Evolutionary conservation across 306 rosid genomes (phyloP).

Genomic region (Gastrolobium bilobum): DNA sequence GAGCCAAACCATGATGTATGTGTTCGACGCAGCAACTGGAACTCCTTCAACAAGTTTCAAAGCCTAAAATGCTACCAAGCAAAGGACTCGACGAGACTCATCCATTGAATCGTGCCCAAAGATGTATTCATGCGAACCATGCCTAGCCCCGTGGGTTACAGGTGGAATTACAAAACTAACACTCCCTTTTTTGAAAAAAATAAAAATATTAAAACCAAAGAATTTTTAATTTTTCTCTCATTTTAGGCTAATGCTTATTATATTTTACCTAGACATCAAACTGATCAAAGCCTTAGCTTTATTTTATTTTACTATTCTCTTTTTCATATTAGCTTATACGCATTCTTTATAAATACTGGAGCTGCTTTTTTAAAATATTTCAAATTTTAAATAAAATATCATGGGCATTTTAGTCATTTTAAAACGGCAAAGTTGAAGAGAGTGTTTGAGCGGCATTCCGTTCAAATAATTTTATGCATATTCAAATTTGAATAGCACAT

Average conservation of each 20-base stretch:
- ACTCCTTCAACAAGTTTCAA: slow-evolving; percentile 33
- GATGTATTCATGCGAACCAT: neutral
- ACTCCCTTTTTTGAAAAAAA: neutral
- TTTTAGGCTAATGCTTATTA: neutral
- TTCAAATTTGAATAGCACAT: neutral
- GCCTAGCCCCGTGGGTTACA: neutral
- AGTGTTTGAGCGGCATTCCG: neutral
- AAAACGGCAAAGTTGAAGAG: neutral
- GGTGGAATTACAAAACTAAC: slow-evolving; percentile 36
- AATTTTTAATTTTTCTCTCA: neutral
- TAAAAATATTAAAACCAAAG: too few relatives aligned
- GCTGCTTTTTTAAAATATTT: neutral
- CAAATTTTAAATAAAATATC: neutral
- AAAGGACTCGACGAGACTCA: neutral
- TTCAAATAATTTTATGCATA: neutral
- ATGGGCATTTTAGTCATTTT: slow-evolving; percentile 23
- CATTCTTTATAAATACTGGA: neutral
- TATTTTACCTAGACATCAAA: too few relatives aligned
- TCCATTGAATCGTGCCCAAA: too few relatives aligned
- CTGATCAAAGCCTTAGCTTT: too few relatives aligned
- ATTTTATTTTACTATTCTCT: neutral
- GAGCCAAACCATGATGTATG: slow-evolving; percentile 48
- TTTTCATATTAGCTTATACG: neutral
- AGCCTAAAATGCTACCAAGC: neutral
- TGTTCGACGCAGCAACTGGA: slow-evolving; percentile 13